Base-by-base conservation (phyloP, 345 rosid genomes). In the Eucalyptus curtisii region DNA sequence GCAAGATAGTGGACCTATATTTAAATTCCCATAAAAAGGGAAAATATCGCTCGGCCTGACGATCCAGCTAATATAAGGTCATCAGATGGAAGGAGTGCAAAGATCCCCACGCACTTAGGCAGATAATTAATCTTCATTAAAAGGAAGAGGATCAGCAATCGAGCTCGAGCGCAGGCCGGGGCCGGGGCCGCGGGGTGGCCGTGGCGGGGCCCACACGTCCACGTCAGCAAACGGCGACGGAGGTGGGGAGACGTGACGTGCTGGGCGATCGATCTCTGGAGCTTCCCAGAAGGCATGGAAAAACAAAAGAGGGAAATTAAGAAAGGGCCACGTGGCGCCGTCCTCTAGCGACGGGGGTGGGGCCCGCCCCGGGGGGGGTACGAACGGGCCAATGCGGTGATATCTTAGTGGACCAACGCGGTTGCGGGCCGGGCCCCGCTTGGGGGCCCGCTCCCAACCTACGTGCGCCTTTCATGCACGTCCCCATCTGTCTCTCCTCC, bases 261-360 rank as follows among this genome's bases (percentile, higher is more conserved):
- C 85, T 52, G 87, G 91, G 85, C 47, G 86, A 90, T 71, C 40
- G 86, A 89, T 84, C 89, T 4, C 49, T 49, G 30, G 87, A 31
- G 44, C 80, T 33, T 68, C 80, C 80, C 27, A 20, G 22, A 71
- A 37, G 82, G 82, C 57, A 3, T 49, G 50, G n/a, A n/a, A 12
- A 25, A 59, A 7, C 3, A 22, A 19, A 19, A 16, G 6, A 5
- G 17, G 31, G 20, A 15, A 25, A 33, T 33, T 13, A 13, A 30
- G 11, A 6, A 27, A 8, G n/a, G 88, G 85, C 94, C 82, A 91
- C 91, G 94, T 91, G 94, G 92, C 68, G 88, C 27, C 37, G 81
- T 88, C 14, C 27, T 71, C 2, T 19, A 71, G 81, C 30, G 40
- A 53, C 52, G 15, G 76, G 24, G 87, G 90, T 6, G 87, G 87